A percentile compares a stretch with the other conserved stretches of the same genome.
Conservation (phyloP, 306 rosid species). For the Acacia confusa region DNA sequence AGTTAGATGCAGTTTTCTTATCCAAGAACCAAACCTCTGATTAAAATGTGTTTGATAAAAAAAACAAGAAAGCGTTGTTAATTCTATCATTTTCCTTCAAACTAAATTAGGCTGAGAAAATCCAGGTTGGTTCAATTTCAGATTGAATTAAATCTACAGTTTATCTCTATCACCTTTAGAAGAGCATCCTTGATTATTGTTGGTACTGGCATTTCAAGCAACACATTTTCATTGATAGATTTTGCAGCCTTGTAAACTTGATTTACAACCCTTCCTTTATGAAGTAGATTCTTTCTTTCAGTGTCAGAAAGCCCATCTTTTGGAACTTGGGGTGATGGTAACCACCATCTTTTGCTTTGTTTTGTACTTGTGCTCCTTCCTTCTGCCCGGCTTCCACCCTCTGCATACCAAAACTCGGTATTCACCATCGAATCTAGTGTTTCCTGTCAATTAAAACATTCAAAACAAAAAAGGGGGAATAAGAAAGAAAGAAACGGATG, state of each 20-base stretch:
- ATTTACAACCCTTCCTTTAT: constrained; percentile 65
- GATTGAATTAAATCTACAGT: constrained; percentile 20
- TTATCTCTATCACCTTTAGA: constrained; percentile 57
- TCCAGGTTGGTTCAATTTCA: constrained; percentile 9
- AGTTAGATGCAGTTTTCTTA: not conserved
- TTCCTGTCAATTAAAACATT: constrained; percentile 53
- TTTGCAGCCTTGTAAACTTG: constrained; percentile 93
- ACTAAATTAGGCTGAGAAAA: not conserved
- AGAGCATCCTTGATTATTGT: constrained; percentile 62
- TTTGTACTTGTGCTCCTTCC: constrained; percentile 47
- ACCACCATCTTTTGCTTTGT: constrained; percentile 87
- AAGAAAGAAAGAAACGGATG: not conserved
- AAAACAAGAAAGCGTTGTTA: not conserved
- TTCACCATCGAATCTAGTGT: constrained; percentile 83
- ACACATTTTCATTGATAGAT: constrained; percentile 75
- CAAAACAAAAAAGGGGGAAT: not conserved
- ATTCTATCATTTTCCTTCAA: not conserved
- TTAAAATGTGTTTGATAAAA: not conserved
- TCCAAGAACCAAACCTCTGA: constrained; percentile 9
- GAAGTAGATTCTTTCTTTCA: constrained; percentile 59
- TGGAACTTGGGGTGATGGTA: constrained; percentile 82
- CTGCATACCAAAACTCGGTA: constrained; percentile 86
- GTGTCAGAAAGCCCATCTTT: constrained; percentile 70
- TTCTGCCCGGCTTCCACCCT: constrained; percentile 82
- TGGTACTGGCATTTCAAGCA: constrained; percentile 91